Evolutionary conservation across 2,329 filamentous ascomycete species (phyloP).

Genomic region (Xylariaceae sp.): DNA sequence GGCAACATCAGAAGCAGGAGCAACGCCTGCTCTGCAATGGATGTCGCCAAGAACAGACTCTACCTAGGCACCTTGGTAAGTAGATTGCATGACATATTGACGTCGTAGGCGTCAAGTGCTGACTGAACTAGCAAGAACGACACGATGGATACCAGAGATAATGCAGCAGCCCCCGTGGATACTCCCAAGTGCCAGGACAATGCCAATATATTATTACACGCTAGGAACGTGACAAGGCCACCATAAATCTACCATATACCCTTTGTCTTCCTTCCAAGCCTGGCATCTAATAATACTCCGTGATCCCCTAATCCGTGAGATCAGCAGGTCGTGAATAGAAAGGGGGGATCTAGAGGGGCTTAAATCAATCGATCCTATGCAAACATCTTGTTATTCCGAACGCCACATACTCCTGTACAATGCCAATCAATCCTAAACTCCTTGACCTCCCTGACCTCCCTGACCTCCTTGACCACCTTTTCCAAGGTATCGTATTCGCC

Average conservation of each 20-base stretch:
- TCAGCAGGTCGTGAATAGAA: slow-evolving; percentile 15
- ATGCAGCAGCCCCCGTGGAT: not conserved
- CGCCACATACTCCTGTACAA: slow-evolving; percentile 40
- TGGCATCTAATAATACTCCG: slow-evolving; percentile 17
- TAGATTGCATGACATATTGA: too few species aligned
- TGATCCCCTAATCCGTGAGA: slow-evolving; percentile 17
- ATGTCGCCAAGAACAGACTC: too few species aligned
- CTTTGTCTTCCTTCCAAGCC: slow-evolving; percentile 10
- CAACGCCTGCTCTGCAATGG: not conserved
- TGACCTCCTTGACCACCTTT: slow-evolving; percentile 13
- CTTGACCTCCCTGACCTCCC: slow-evolving; percentile 2
- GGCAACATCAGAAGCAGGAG: not conserved
- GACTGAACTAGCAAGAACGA: not conserved
- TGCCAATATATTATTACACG: not conserved
- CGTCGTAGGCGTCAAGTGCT: too few species aligned
- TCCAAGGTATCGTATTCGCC: slow-evolving; percentile 24
- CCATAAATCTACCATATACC: slow-evolving; percentile 12
- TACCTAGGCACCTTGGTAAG: too few species aligned
- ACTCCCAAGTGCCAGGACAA: not conserved
- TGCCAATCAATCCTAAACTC: slow-evolving; percentile 24
- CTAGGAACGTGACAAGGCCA: slow-evolving; percentile 3
- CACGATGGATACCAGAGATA: not conserved
- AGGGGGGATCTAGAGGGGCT: slow-evolving; percentile 28
- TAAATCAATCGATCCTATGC: slow-evolving; percentile 28
- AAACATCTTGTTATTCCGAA: slow-evolving; percentile 33